A percentile compares a stretch with the other conserved stretches of the same genome.
Evolutionary conservation across 1,284 basidiomycete genomes (phyloP).

Genomic region (Somion occarium): DNA sequence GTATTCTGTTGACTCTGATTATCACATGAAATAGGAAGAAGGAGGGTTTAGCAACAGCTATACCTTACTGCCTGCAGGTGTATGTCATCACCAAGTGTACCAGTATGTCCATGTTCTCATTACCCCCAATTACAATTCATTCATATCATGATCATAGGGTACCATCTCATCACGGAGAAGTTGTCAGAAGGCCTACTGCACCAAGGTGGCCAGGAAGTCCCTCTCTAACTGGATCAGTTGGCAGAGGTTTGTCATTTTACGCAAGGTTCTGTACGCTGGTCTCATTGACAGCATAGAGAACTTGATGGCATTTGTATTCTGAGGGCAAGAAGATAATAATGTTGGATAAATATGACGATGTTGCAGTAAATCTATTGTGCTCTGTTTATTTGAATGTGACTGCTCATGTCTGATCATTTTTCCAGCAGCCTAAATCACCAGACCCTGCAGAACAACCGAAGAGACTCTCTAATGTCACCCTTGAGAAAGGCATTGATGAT

Average conservation of each 20-base stretch:
- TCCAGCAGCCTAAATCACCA: no score
- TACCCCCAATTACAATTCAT: neutral
- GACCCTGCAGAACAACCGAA: no score
- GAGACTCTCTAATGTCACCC: no score
- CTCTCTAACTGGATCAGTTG: neutral
- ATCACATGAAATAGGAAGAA: slow-evolving; percentile 2
- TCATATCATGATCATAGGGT: no score
- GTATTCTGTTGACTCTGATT: no score
- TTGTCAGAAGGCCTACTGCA: neutral
- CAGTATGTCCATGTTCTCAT: neutral
- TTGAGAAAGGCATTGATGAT: no score
- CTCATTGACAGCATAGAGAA: neutral
- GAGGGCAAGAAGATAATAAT: neutral
- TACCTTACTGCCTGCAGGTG: slow-evolving; percentile 3
- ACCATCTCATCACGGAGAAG: neutral
- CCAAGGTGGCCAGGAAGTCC: neutral
- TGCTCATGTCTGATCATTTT: no score
- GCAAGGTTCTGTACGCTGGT: neutral
- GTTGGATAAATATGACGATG: no score
- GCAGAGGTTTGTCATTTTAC: neutral
- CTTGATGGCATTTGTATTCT: neutral
- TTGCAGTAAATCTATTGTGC: no score
- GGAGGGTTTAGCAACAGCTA: slow-evolving; percentile 6
- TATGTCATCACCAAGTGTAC: neutral
- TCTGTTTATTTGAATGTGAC: no score